Percentiles rank a stretch among this genome's conserved stretches.
Evolutionary conservation across 108 stramenopile species (phyloP).

Genomic region (Cyclotella kingstonii): DNA sequence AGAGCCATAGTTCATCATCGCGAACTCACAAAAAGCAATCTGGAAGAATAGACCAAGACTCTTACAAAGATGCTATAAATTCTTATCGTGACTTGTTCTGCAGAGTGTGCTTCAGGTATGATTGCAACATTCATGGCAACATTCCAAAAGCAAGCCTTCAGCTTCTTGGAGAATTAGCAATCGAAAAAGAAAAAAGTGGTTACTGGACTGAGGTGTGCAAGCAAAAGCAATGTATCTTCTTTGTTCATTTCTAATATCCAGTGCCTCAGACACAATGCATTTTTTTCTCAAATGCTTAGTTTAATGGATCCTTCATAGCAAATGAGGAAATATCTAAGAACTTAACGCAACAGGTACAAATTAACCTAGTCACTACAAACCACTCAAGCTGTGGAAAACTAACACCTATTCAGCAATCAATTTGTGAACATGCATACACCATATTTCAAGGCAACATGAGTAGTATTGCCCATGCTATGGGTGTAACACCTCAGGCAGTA

Average conservation of each 20-base stretch:
- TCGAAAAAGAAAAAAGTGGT: constrained; percentile 46
- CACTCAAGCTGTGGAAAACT: constrained; percentile 5
- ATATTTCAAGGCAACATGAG: constrained; percentile 51
- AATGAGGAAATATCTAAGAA: constrained; percentile 3
- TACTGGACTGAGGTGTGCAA: constrained; percentile 44
- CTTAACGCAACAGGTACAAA: constrained; percentile 6
- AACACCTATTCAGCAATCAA: constrained; percentile 34
- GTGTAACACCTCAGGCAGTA: constrained; percentile 19
- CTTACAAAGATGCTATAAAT: constrained; percentile 51
- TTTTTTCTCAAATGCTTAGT: neutral
- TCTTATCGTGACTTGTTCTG: constrained; percentile 62
- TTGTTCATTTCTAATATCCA: no score
- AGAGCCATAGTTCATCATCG: neutral
- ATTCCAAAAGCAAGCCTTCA: constrained; percentile 34
- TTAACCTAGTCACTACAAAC: neutral
- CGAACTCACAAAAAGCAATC: constrained; percentile 6
- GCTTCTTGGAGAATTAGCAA: constrained; percentile 45
- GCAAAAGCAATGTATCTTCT: neutral
- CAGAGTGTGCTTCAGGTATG: constrained; percentile 66
- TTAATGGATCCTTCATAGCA: no score
- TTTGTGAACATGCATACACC: constrained; percentile 38
- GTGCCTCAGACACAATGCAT: neutral
- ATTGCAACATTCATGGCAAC: constrained; percentile 61
- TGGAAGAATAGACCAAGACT: neutral
- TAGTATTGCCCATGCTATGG: constrained; percentile 42